A percentile compares a stretch with the other conserved stretches of the same genome.
These are phyloP conservation scores for Furcasterigmium furcatum DNA, from an alignment of 2,329 filamentous ascomycete genomes.

Conservation along the genomic window DNA sequence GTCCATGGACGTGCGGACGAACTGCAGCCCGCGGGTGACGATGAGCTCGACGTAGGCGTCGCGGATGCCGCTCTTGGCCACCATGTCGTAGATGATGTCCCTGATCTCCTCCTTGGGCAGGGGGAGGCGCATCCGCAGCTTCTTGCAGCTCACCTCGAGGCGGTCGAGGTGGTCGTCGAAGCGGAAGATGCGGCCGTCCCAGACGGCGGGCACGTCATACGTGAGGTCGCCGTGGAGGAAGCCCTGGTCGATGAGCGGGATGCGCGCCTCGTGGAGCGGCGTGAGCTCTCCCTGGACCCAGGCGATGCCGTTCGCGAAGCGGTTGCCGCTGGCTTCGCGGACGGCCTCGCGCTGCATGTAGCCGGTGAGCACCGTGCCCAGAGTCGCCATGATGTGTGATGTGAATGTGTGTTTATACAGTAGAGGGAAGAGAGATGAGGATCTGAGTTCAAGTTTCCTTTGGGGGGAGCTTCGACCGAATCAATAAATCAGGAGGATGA, in stretches of 20 bases:
- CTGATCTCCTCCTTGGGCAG: conserved; percentile 34
- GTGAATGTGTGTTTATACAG: no score
- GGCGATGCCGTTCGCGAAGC: conserved; percentile 39
- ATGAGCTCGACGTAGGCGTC: conserved; percentile 50
- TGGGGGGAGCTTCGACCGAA: no score
- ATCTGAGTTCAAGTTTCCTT: no score
- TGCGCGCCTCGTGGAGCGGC: conserved; percentile 41
- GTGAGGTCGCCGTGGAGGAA: conserved; percentile 50
- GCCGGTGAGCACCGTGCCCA: conserved; percentile 36
- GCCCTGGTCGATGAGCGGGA: conserved; percentile 47
- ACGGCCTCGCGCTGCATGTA: conserved; percentile 22
- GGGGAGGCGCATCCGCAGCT: conserved; percentile 40
- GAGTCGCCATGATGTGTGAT: conserved; percentile 31
- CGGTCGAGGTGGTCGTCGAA: conserved; percentile 45
- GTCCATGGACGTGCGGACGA: conserved; percentile 29
- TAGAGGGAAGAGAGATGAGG: no score
- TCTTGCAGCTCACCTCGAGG: conserved; percentile 37
- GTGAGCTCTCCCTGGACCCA: conserved; percentile 41
- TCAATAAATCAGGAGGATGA: no score
- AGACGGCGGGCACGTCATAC: conserved; percentile 48
- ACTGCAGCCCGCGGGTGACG: conserved; percentile 42
- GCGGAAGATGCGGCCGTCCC: conserved; percentile 49
- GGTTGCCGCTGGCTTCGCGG: conserved; percentile 29
- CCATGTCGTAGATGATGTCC: conserved; percentile 38
- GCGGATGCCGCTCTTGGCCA: conserved; percentile 38